Evolutionary conservation across 2,329 filamentous ascomycete species (phyloP).

Genomic region (Cryphonectria parasitica): DNA sequence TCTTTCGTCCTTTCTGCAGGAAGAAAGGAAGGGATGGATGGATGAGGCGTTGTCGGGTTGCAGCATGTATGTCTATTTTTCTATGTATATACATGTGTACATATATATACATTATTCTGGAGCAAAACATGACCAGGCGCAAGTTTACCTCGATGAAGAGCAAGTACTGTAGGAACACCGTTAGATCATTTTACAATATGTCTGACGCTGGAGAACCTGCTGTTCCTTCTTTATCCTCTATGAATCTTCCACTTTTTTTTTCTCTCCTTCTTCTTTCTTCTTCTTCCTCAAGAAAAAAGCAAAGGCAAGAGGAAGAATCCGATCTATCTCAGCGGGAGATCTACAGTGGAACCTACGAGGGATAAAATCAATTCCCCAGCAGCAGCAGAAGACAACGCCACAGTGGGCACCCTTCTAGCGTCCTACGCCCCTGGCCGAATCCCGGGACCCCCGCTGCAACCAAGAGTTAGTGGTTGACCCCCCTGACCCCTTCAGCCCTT

Average conservation of each 20-base stretch:
- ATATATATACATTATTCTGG: neutral
- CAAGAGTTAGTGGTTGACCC: neutral
- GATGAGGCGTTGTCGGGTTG: neutral
- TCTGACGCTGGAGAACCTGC: too few species aligned
- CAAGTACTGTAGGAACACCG: too few species aligned
- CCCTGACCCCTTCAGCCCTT: too few species aligned
- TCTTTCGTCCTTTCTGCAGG: too few species aligned
- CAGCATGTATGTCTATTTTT: neutral
- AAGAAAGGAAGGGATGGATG: neutral
- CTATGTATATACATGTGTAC: neutral
- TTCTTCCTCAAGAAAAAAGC: neutral
- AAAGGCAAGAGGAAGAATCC: neutral
- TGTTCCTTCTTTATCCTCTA: too few species aligned
- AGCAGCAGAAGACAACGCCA: neutral
- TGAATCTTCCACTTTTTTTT: too few species aligned
- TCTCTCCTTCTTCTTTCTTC: too few species aligned
- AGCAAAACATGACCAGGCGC: neutral
- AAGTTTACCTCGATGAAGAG: neutral
- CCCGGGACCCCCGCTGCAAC: neutral
- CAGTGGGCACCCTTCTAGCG: neutral
- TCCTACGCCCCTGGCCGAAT: neutral
- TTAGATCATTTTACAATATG: too few species aligned
- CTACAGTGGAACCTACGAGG: neutral
- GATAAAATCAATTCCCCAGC: neutral
- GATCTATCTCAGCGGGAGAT: neutral